Conservation (phyloP, 2,329 filamentous ascomycete species). For the Colletotrichum melonis region DNA sequence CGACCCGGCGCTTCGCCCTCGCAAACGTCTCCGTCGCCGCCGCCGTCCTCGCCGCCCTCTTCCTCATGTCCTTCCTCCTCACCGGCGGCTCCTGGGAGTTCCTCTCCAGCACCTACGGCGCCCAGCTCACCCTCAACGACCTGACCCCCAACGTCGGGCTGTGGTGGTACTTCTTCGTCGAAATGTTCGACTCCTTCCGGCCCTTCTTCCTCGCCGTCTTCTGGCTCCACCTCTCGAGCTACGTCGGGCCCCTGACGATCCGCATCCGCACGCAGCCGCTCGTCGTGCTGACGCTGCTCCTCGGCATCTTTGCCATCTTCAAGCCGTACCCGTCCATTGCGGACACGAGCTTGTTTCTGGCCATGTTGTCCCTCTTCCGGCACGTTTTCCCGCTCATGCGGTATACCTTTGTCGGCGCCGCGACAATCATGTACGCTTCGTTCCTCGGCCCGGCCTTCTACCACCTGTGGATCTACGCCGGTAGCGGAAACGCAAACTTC, state of each 20-base stretch:
- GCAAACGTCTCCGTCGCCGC: slow-evolving; percentile 65
- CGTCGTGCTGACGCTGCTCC: slow-evolving; percentile 83
- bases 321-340: slow-evolving; percentile 96
- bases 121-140: slow-evolving; percentile 90
- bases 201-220: slow-evolving; percentile 98
- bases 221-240: slow-evolving; percentile 93
- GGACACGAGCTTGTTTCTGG: slow-evolving; percentile 88
- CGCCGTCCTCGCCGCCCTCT: slow-evolving; percentile 68
- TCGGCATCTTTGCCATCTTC: slow-evolving; percentile 93
- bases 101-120: slow-evolving; percentile 88
- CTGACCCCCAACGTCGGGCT: slow-evolving; percentile 94
- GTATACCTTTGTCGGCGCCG: slow-evolving; percentile 88
- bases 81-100: slow-evolving; percentile 89
- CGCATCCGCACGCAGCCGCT: slow-evolving; percentile 87
- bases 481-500: slow-evolving; percentile 98
- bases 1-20: slow-evolving; percentile 61
- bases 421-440: slow-evolving; percentile 86
- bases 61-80: slow-evolving; percentile 78
- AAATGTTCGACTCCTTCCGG: slow-evolving; percentile 99
- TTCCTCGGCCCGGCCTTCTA: slow-evolving; percentile 96
- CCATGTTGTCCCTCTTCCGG: slow-evolving; percentile 84
- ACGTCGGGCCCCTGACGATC: slow-evolving; percentile 87
- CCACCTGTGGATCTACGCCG: slow-evolving; percentile 97
- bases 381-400: slow-evolving; percentile 93
- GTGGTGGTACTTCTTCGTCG: slow-evolving; percentile 99